phyloP scores from a whole-genome alignment of 2,329 filamentous ascomycete species.

The Neocucurbitaria cava region DNA sequence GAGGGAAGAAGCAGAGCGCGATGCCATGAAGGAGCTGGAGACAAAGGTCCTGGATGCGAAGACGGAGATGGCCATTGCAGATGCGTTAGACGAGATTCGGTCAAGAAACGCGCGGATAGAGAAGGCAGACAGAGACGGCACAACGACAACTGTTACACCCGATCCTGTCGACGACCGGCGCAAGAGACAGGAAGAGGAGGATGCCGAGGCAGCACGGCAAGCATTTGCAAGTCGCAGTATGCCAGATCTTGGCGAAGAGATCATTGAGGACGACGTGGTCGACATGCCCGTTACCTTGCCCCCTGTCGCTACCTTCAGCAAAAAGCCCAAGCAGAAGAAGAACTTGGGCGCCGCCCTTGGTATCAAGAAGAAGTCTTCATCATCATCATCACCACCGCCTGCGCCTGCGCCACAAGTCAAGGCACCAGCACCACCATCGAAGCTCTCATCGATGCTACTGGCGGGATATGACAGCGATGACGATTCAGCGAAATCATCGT shows the following conservation, averaged over 20 bases:
- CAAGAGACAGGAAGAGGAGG: slow-evolving; percentile 76
- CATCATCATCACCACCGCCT: slow-evolving; percentile 13
- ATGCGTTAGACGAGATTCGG: slow-evolving; percentile 93
- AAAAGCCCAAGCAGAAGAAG: slow-evolving; percentile 87
- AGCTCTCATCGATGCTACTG: slow-evolving; percentile 33
- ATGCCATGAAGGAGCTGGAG: slow-evolving; percentile 95
- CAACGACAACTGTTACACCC: slow-evolving; percentile 59
- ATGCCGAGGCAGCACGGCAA: slow-evolving; percentile 77
- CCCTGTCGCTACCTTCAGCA: slow-evolving; percentile 69
- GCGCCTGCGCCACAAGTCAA: slow-evolving; percentile 15
- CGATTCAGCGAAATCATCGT: slow-evolving; percentile 31
- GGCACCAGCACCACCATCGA: slow-evolving; percentile 20
- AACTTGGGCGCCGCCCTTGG: slow-evolving; percentile 76
- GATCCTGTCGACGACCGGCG: slow-evolving; percentile 65
- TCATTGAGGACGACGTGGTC: slow-evolving; percentile 56
- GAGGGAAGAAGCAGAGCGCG: slow-evolving; percentile 77
- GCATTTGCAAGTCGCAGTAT: slow-evolving; percentile 68
- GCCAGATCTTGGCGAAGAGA: slow-evolving; percentile 60
- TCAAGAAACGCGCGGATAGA: slow-evolving; percentile 89
- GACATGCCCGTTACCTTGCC: slow-evolving; percentile 29
- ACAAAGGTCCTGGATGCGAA: slow-evolving; percentile 92
- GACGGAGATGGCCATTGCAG: slow-evolving; percentile 94
- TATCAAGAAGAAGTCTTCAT: slow-evolving; percentile 67
- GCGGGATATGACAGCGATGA: slow-evolving; percentile 42
- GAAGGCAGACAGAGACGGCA: slow-evolving; percentile 70